Evolutionary conservation across 2,329 filamentous ascomycete species (phyloP).

Genomic region (Aureobasidium sp.): DNA sequence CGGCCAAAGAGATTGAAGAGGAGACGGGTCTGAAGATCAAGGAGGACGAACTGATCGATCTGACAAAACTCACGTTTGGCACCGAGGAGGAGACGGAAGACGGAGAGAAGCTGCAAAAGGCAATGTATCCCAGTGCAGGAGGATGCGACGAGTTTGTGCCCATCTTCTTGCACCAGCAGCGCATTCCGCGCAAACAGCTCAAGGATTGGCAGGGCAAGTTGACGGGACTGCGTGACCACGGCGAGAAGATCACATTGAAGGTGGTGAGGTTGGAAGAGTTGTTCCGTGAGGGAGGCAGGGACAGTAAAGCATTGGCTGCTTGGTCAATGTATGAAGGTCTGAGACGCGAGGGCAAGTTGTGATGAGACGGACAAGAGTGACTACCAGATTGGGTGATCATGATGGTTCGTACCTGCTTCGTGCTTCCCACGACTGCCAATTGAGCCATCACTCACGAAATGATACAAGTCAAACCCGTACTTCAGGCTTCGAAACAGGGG

Average conservation of each 20-base stretch:
- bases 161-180: conserved; percentile 47
- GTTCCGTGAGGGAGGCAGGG: conserved; percentile 46
- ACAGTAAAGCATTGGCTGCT: conserved; percentile 48
- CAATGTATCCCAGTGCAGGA: conserved; percentile 46
- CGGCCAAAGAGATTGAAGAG: conserved; percentile 49
- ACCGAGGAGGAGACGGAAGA: conserved; percentile 8
- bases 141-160: conserved; percentile 52
- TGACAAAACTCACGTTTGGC: conserved; percentile 42
- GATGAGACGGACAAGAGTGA: not conserved
- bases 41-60: conserved; percentile 42
- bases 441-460: not conserved
- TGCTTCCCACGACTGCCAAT: too few species aligned
- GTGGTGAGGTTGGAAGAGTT: conserved; percentile 42
- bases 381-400: not conserved
- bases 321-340: conserved; percentile 48
- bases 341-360: conserved; percentile 38
- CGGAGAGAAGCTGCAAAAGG: conserved; percentile 37
- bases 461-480: not conserved
- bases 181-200: conserved; percentile 40
- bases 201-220: conserved; percentile 43
- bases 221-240: conserved; percentile 45
- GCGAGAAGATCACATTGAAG: conserved; percentile 52
- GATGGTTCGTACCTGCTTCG: not conserved
- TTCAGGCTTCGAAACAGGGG: not conserved
- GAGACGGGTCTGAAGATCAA: conserved; percentile 47